Evolutionary conservation across 495 filamentous ascomycete genomes (phyloP), one percentile per base, ranked within the genome.

Genomic region (Lichina pygmaea): DNA sequence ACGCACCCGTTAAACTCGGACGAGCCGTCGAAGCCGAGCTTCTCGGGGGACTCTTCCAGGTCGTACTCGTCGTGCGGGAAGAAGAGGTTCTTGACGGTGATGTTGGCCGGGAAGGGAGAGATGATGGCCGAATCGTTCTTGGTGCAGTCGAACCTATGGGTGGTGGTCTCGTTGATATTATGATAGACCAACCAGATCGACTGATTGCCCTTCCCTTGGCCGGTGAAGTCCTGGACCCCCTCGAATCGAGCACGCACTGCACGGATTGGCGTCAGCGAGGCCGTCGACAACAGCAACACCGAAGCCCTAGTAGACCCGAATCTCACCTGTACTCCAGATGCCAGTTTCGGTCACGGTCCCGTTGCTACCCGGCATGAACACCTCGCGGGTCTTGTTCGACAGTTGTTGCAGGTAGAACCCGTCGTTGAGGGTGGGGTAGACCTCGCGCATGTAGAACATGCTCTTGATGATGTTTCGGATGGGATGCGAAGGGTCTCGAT

Each of bases 401-500:
- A 81, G 58, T 40, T 65, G 58, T 46, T 70, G 55, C n/a, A 82
- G 58, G 34, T 61, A 60, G 54, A 66, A 77, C 2, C 77, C 77
- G 49, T 79, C 72, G 45, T 79, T 75, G 17, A 82, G 54, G 0
- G 71, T 68, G 0, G 71, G 72, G 41, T 63, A 72, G 11, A 66
- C 55, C 7, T 69, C 52, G 43, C 77, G 68, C 52, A 81, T 60
- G 43, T 71, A 61, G 46, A 71, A 80, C 66, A 78, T 77, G 44
- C 68, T 60, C 55, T 76, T 77, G 53, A 80, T 62, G 42, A 77
- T 70, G 50, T 76, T 78, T 42, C 74, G 63, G 30, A 81, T 50
- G 2, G 71, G 73, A 46, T 77, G 71, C 10, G 77, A 68, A 0
- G 77, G 74, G 55, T 82, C 74, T 8, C 77, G 67, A 53, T 82